Conservation (phyloP, 1,284 basidiomycete species). For the Microstroma glucosiphilum region DNA sequence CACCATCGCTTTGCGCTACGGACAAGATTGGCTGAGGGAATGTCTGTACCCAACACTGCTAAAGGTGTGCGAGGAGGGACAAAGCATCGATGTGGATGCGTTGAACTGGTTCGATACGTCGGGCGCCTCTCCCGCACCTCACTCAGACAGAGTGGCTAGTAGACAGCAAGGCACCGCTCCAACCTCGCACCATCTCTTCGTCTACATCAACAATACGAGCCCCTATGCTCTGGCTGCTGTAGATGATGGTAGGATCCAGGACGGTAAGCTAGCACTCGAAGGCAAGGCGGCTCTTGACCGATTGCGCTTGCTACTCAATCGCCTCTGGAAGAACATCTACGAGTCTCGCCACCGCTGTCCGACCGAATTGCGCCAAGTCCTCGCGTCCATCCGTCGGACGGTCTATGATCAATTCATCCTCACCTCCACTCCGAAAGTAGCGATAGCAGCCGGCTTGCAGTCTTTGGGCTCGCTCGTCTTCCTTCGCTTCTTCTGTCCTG, state of each 20-base stretch:
- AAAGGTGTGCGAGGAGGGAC: too few relatives aligned
- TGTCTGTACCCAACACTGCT: too few relatives aligned
- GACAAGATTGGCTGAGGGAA: too few relatives aligned
- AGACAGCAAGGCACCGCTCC: conserved; percentile 22
- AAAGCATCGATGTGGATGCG: too few relatives aligned
- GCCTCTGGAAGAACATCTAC: conserved; percentile 40
- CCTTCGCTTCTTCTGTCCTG: conserved; percentile 39
- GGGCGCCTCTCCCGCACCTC: too few relatives aligned
- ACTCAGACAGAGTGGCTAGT: conserved; percentile 19
- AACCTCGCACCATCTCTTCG: conserved; percentile 15
- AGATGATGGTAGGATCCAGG: background rate
- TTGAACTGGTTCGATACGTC: too few relatives aligned
- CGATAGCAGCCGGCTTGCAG: conserved; percentile 34
- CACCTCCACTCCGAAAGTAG: conserved; percentile 20
- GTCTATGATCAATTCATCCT: conserved; percentile 24
- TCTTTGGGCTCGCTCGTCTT: conserved; percentile 42
- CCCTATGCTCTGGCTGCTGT: background rate
- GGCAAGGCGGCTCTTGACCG: background rate
- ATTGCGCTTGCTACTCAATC: too few relatives aligned
- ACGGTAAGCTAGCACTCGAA: background rate
- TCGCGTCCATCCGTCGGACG: conserved; percentile 28
- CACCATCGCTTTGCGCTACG: too few relatives aligned
- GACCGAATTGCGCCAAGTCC: conserved; percentile 28
- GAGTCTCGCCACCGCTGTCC: conserved; percentile 35
- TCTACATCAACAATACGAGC: conserved; percentile 7